These are phyloP conservation scores for Puccinia sorghi DNA, from an alignment of 1,284 basidiomycete species.

Conservation along the genomic window DNA sequence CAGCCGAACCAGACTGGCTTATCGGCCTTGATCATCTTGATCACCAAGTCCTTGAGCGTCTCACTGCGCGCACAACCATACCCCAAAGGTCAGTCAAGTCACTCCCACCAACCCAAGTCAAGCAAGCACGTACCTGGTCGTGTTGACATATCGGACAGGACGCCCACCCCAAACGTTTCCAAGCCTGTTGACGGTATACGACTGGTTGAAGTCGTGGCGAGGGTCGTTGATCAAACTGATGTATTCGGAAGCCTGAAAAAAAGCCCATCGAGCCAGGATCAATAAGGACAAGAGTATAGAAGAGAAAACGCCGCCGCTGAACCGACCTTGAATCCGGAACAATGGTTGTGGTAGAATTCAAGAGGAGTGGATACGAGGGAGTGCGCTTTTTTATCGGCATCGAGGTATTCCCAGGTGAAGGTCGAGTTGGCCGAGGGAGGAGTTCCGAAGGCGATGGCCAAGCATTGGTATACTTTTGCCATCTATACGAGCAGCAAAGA, in stretches of 20 bases:
- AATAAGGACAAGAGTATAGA: background rate
- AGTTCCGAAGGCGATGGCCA: constrained; percentile 80
- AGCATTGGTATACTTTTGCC: constrained; percentile 70
- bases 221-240: constrained; percentile 96
- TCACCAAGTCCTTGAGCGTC: constrained; percentile 42
- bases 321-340: constrained; percentile 62
- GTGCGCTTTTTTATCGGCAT: constrained; percentile 74
- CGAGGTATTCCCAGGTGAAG: constrained; percentile 80
- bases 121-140: constrained; percentile 66
- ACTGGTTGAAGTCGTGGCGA: constrained; percentile 74
- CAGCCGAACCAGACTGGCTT: constrained; percentile 81
- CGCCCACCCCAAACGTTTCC: constrained; percentile 87
- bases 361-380: constrained; percentile 74
- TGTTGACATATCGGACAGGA: constrained; percentile 85
- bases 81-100: background rate
- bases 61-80: constrained; percentile 1
- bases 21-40: constrained; percentile 75
- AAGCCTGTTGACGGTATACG: constrained; percentile 90
- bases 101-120: constrained; percentile 57
- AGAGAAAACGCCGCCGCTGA: constrained; percentile 22
- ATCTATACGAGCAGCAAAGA: constrained; percentile 61
- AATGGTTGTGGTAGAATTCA: constrained; percentile 64
- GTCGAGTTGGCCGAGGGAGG: constrained; percentile 71
- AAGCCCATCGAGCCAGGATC: too few relatives aligned
- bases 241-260: constrained; percentile 61